These are phyloP conservation scores for Isatis tinctoria DNA, from an alignment of 345 rosid species.

Conservation along the genomic window DNA sequence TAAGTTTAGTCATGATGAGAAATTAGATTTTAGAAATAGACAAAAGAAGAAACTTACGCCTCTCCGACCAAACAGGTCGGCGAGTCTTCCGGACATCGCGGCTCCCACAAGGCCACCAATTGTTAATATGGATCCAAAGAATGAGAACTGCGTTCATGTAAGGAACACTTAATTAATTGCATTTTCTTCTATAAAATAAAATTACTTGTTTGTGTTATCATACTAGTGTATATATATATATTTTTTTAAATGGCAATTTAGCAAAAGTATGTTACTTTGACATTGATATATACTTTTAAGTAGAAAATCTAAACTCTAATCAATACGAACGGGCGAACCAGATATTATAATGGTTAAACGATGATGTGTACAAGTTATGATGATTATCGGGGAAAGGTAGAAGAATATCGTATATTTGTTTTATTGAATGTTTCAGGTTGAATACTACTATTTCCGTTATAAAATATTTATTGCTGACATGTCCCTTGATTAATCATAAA, in stretches of 20 bases:
- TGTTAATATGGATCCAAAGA: slow-evolving; percentile 75
- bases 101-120: slow-evolving; percentile 89
- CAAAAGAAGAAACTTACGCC: slow-evolving; percentile 42
- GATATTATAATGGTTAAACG: neutral
- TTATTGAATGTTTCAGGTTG: neutral
- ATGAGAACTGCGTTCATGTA: slow-evolving; percentile 52
- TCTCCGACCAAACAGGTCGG: slow-evolving; percentile 69
- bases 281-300: neutral
- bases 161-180: neutral
- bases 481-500: neutral
- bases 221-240: too few species aligned
- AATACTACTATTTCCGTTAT: neutral
- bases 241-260: too few species aligned
- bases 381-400: neutral
- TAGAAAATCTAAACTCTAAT: neutral
- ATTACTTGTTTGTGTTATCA: neutral
- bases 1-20: neutral
- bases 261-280: neutral
- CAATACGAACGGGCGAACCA: neutral
- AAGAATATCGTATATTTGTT: neutral
- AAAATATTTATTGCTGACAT: neutral
- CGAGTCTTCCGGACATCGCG: slow-evolving; percentile 61
- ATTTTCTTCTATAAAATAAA: neutral
- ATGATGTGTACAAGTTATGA: neutral
- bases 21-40: neutral